phyloP scores from a whole-genome alignment of 345 rosid genomes.

The Conringia planisiliqua region DNA sequence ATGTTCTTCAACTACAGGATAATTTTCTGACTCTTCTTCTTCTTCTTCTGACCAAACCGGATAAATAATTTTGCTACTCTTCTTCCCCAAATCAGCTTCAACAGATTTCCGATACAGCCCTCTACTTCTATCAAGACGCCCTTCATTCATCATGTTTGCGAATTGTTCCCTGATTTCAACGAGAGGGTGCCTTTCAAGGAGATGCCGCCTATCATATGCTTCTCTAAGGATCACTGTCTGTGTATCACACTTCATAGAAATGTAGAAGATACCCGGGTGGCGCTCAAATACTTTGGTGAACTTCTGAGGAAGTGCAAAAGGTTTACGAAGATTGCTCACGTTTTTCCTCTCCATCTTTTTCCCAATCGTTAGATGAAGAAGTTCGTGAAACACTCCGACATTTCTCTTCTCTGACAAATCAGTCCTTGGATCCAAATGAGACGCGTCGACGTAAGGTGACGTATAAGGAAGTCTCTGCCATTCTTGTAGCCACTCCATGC shows the following conservation, averaged over 20 bases:
- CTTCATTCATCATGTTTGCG: constrained; percentile 52
- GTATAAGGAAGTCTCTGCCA: constrained; percentile 86
- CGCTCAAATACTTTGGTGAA: constrained; percentile 85
- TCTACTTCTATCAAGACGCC: constrained; percentile 60
- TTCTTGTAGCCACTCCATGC: constrained; percentile 75
- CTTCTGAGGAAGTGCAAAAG: constrained; percentile 68
- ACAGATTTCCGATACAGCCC: constrained; percentile 46
- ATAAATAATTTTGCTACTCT: background rate
- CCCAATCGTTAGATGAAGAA: constrained; percentile 69
- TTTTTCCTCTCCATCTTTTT: constrained; percentile 74
- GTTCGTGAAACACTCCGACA: constrained; percentile 81
- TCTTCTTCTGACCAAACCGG: constrained; percentile 32
- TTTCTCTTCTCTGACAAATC: constrained; percentile 84
- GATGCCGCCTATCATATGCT: constrained; percentile 54
- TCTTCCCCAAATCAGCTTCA: background rate
- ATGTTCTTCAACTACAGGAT: constrained; percentile 10
- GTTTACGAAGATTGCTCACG: constrained; percentile 71
- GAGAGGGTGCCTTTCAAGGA: constrained; percentile 55
- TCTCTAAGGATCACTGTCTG: constrained; percentile 80
- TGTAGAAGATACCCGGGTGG: constrained; percentile 83
- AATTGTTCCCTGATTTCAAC: constrained; percentile 47
- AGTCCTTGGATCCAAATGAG: constrained; percentile 80
- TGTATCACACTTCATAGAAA: constrained; percentile 57
- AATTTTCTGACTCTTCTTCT: constrained; percentile 13
- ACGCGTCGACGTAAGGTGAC: constrained; percentile 58